A percentile compares a stretch with the other conserved stretches of the same genome.
phyloP scores from a whole-genome alignment of 768 basidiomycete genomes.

The Phanerochaete sordida region DNA sequence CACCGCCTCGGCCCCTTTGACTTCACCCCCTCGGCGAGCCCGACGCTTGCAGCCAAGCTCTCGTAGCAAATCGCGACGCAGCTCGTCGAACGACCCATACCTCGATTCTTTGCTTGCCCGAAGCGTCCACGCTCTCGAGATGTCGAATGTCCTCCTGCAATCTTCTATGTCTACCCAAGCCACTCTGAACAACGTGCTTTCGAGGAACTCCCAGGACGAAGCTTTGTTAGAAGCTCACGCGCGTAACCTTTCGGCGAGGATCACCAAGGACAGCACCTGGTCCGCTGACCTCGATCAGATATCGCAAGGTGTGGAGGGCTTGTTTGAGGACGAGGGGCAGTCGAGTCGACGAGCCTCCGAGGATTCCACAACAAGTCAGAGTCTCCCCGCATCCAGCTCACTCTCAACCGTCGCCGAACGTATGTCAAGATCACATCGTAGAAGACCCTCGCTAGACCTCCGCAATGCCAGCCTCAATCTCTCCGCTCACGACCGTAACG shows the following conservation, averaged over 20 bases:
- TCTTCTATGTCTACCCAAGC: constrained; percentile 72
- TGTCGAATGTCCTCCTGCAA: constrained; percentile 78
- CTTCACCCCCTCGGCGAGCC: constrained; percentile 33
- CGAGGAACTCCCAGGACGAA: constrained; percentile 43
- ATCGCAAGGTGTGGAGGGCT: constrained; percentile 53
- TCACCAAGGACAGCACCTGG: constrained; percentile 53
- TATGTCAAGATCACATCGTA: constrained; percentile 12
- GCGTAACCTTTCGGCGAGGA: constrained; percentile 48
- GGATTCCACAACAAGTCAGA: constrained; percentile 22
- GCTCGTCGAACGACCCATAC: constrained; percentile 44
- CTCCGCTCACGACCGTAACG: constrained; percentile 46
- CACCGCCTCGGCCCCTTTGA: constrained; percentile 25
- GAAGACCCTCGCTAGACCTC: constrained; percentile 21
- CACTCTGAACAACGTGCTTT: constrained; percentile 45
- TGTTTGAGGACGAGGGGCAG: constrained; percentile 37
- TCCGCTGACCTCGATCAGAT: constrained; percentile 67
- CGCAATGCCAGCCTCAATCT: constrained; percentile 45
- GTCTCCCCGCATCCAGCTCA: constrained; percentile 24
- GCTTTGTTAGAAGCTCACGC: constrained; percentile 45
- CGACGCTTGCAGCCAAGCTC: constrained; percentile 24
- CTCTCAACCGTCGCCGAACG: constrained; percentile 16
- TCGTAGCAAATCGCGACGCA: constrained; percentile 24
- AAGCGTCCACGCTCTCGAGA: constrained; percentile 81
- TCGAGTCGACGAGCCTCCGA: constrained; percentile 1
- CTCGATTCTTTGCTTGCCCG: constrained; percentile 78